These are phyloP conservation scores for Yamadazyma scolyti DNA, from an alignment of 805 yeast species.

Conservation along the genomic window DNA sequence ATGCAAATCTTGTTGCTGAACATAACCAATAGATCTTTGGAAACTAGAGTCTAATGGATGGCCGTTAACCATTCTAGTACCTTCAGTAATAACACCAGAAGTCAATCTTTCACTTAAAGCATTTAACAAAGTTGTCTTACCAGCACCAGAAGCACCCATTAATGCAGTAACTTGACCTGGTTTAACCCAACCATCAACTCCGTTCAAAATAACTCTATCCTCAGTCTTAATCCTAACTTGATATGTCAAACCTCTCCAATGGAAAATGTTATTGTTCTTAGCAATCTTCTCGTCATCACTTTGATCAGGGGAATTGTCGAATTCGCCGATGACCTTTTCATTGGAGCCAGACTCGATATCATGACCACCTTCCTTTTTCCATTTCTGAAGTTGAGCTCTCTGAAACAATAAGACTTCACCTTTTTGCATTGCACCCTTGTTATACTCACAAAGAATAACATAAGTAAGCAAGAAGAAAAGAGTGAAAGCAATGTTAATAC, in stretches of 20 bases:
- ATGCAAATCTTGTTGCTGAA: conserved; percentile 77
- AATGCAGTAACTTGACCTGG: conserved; percentile 82
- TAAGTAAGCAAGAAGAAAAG: conserved; percentile 33
- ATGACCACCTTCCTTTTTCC: conserved; percentile 30
- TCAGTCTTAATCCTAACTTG: conserved; percentile 34
- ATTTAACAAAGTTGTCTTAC: conserved; percentile 73
- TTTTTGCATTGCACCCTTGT: conserved; percentile 27
- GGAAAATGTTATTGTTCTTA: conserved; percentile 29
- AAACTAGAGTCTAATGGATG: conserved; percentile 59
- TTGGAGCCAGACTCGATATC: conserved; percentile 26
- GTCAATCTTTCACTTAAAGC: conserved; percentile 59
- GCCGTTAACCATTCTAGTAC: conserved; percentile 61
- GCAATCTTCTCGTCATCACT: conserved; percentile 21
- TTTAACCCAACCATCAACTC: conserved; percentile 61
- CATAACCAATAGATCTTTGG: conserved; percentile 76
- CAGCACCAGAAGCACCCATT: conserved; percentile 87
- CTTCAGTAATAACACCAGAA: conserved; percentile 37
- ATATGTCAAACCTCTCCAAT: conserved; percentile 36
- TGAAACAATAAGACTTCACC: conserved; percentile 27
- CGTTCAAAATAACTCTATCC: conserved; percentile 36
- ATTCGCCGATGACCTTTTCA: conserved; percentile 14
- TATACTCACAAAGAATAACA: conserved; percentile 9
- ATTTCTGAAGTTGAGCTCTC: conserved; percentile 27
- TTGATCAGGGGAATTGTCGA: conserved; percentile 21
- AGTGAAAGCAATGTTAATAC: conserved; percentile 53